Percentiles rank a stretch among this genome's conserved stretches.
Evolutionary conservation across 2,329 filamentous ascomycete species (phyloP).

Genomic region (Cercospora sp.): DNA sequence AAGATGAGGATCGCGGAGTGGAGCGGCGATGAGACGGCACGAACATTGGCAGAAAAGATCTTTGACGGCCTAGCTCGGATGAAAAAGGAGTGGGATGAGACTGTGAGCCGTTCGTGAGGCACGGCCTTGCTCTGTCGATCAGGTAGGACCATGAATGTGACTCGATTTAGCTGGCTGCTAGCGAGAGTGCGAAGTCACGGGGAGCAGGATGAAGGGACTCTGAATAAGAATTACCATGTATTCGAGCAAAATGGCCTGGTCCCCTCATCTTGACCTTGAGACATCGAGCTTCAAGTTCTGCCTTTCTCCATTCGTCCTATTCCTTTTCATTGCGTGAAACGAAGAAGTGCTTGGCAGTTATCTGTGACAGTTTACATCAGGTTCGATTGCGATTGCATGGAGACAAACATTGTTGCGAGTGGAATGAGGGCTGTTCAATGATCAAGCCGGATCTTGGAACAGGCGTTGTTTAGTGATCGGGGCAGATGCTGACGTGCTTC

Average conservation of each 20-base stretch:
- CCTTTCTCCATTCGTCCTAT: neutral
- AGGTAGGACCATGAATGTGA: neutral
- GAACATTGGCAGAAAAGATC: constrained; percentile 28
- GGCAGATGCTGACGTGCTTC: neutral
- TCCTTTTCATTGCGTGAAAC: neutral
- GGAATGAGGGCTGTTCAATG: neutral
- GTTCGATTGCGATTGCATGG: neutral
- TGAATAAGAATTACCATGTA: neutral
- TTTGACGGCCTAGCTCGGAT: constrained; percentile 13
- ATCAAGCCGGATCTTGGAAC: neutral
- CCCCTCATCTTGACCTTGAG: neutral
- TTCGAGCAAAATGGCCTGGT: neutral
- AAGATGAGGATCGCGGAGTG: constrained; percentile 75
- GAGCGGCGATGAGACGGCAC: constrained; percentile 55
- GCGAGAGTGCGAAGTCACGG: neutral
- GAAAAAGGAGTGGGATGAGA: neutral
- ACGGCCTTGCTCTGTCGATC: neutral
- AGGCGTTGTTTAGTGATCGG: neutral
- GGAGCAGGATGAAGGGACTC: neutral
- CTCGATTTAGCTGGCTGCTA: neutral
- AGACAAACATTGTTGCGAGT: neutral
- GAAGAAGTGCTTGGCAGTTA: too few species aligned
- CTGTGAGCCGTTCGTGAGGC: neutral
- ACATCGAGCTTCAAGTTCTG: neutral
- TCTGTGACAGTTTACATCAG: neutral